Evolutionary conservation across 2,329 filamentous ascomycete genomes (phyloP).

Genomic region (Furcasterigmium furcatum): DNA sequence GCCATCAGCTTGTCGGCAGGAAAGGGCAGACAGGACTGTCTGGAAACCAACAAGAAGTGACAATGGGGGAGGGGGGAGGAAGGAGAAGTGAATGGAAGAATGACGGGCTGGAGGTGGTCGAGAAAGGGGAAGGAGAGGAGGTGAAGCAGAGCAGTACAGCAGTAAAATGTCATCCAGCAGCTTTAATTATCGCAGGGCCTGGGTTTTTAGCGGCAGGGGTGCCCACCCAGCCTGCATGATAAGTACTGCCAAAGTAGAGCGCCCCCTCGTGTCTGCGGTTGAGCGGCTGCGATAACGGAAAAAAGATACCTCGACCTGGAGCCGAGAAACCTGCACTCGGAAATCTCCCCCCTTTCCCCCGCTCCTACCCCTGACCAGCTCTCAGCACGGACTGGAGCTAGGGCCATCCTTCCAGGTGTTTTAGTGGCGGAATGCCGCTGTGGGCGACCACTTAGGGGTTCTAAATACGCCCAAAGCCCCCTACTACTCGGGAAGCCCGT

Average conservation of each 20-base stretch:
- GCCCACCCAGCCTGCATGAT: neutral
- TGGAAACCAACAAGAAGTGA: no score
- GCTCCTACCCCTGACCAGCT: neutral
- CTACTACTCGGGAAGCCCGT: no score
- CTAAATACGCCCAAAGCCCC: no score
- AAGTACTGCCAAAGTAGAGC: neutral
- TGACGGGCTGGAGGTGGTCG: no score
- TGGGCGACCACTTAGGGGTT: neutral
- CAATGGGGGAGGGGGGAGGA: no score
- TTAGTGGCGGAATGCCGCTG: slow-evolving; percentile 1
- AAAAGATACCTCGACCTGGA: no score
- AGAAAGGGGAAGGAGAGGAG: neutral
- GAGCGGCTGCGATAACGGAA: no score
- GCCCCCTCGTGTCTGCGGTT: no score
- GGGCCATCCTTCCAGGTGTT: neutral
- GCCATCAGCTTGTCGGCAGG: neutral
- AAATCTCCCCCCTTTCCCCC: neutral
- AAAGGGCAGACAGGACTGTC: no score
- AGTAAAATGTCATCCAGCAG: slow-evolving; percentile 1
- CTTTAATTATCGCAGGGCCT: slow-evolving; percentile 1
- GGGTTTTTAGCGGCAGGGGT: neutral
- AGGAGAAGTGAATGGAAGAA: neutral
- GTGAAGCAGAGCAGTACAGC: neutral
- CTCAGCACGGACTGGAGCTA: slow-evolving; percentile 1
- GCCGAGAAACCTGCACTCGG: neutral